A percentile compares a stretch with the other conserved stretches of the same genome.
phyloP scores from a whole-genome alignment of 257 asterid species.

The Solanum ossicruentum region DNA sequence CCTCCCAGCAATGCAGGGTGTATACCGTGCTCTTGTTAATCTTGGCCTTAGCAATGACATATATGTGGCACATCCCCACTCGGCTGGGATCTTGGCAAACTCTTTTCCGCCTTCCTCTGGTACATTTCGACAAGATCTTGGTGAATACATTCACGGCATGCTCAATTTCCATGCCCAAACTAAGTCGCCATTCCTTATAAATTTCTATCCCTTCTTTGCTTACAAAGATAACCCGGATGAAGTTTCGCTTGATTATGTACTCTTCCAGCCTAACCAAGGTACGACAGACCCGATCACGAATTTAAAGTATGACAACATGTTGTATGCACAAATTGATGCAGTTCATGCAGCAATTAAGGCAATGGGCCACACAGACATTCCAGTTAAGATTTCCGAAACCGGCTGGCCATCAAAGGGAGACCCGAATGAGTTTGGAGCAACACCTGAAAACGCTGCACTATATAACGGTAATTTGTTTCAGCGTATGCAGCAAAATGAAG shows the following conservation, averaged over 20 bases:
- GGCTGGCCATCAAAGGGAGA: constrained; percentile 98
- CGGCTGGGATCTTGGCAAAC: constrained; percentile 25
- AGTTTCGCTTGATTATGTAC: constrained; percentile 48
- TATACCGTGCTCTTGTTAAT: constrained; percentile 27
- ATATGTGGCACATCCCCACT: constrained; percentile 65
- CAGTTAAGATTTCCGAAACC: constrained; percentile 68
- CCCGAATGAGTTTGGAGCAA: constrained; percentile 58
- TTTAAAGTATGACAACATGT: constrained; percentile 75
- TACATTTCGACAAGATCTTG: constrained; percentile 38
- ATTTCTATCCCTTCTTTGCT: constrained; percentile 89
- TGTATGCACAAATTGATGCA: constrained; percentile 84
- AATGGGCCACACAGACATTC: constrained; percentile 40
- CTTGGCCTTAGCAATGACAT: constrained; percentile 42
- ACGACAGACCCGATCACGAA: constrained; percentile 40
- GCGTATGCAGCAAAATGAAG: constrained; percentile 36
- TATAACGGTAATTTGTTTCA: constrained; percentile 56
- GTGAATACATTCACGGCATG: constrained; percentile 24
- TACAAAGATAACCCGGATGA: constrained; percentile 49
- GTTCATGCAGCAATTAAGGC: constrained; percentile 56
- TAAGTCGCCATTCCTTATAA: constrained; percentile 61
- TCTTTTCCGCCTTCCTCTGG: constrained; percentile 88
- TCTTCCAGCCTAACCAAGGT: constrained; percentile 71
- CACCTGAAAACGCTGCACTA: constrained; percentile 50
- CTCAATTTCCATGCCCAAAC: constrained; percentile 47
- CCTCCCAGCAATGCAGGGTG: constrained; percentile 65